Conservation (phyloP, 805 yeast genomes). For the Candida silvicultrix region DNA sequence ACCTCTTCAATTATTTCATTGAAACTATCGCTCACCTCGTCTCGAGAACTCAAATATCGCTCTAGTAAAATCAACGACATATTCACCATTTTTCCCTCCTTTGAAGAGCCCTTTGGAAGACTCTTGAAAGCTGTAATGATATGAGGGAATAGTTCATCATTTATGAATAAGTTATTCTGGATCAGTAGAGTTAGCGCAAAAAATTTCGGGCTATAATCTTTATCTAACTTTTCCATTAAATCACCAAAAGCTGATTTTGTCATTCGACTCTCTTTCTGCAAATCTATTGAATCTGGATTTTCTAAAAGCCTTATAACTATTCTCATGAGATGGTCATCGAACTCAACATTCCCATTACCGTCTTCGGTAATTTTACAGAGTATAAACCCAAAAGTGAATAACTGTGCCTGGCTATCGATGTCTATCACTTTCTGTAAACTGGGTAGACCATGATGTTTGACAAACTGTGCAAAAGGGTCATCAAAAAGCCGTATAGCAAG, state of each 20-base stretch:
- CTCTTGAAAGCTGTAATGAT: background rate
- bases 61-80: conserved; percentile 12
- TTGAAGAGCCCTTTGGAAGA: background rate
- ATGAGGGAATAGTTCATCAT: background rate
- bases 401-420: background rate
- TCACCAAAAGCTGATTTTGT: conserved; percentile 6
- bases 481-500: conserved; percentile 17
- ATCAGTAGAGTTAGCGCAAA: conserved; percentile 12
- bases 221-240: conserved; percentile 3
- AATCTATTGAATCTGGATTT: background rate
- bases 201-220: conserved; percentile 5
- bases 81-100: conserved; percentile 7
- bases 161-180: conserved; percentile 4
- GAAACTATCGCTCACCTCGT: conserved; percentile 1
- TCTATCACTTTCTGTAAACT: conserved; percentile 3
- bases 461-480: conserved; percentile 14
- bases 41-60: background rate
- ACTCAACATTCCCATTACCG: background rate
- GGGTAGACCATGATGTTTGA: conserved; percentile 12
- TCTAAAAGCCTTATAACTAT: conserved; percentile 1
- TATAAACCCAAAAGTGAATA: conserved; percentile 12
- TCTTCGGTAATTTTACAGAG: conserved; percentile 9
- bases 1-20: background rate
- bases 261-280: conserved; percentile 2
- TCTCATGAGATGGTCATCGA: conserved; percentile 1